phyloP scores from a whole-genome alignment of 2,329 filamentous ascomycete species.

The Pyrenophora graminea region DNA sequence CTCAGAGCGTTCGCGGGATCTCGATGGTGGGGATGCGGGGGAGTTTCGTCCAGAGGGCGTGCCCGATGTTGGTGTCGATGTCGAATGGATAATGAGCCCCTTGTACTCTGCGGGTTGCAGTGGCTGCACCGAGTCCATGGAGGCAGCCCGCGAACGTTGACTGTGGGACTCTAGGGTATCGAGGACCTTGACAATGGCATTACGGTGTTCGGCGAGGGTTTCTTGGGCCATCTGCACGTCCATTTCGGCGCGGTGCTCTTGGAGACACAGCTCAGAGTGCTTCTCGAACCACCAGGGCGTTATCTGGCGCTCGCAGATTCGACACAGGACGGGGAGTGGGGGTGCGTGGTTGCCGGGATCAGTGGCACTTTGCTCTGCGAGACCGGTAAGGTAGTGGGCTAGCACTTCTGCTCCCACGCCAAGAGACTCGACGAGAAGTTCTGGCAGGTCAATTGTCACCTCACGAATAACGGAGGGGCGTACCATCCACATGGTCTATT shows the following conservation, averaged over 20 bases:
- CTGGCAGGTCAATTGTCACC: slow-evolving; percentile 92
- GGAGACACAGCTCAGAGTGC: slow-evolving; percentile 92
- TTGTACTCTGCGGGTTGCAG: slow-evolving; percentile 79
- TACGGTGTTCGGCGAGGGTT: slow-evolving; percentile 86
- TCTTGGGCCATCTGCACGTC: slow-evolving; percentile 97
- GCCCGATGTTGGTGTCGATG: slow-evolving; percentile 67
- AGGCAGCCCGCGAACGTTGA: slow-evolving; percentile 61
- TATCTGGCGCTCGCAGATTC: slow-evolving; percentile 96
- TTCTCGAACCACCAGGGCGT: slow-evolving; percentile 99
- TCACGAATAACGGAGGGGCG: slow-evolving; percentile 88
- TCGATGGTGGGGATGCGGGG: slow-evolving; percentile 66
- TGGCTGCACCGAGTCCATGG: slow-evolving; percentile 53
- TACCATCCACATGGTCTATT: slow-evolving; percentile 99
- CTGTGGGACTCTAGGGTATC: slow-evolving; percentile 85
- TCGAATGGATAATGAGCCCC: slow-evolving; percentile 79
- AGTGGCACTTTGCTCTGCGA: slow-evolving; percentile 81
- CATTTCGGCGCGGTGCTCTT: slow-evolving; percentile 96
- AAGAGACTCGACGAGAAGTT: slow-evolving; percentile 86
- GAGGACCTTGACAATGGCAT: slow-evolving; percentile 91
- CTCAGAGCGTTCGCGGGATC: slow-evolving; percentile 72
- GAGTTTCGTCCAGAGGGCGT: slow-evolving; percentile 71
- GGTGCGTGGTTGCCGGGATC: slow-evolving; percentile 77
- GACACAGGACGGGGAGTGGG: slow-evolving; percentile 84
- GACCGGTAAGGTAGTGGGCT: slow-evolving; percentile 85
- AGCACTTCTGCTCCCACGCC: slow-evolving; percentile 94